Conservation (phyloP, 139 green algal genomes). For the Tetradesmus lagerheimii region DNA sequence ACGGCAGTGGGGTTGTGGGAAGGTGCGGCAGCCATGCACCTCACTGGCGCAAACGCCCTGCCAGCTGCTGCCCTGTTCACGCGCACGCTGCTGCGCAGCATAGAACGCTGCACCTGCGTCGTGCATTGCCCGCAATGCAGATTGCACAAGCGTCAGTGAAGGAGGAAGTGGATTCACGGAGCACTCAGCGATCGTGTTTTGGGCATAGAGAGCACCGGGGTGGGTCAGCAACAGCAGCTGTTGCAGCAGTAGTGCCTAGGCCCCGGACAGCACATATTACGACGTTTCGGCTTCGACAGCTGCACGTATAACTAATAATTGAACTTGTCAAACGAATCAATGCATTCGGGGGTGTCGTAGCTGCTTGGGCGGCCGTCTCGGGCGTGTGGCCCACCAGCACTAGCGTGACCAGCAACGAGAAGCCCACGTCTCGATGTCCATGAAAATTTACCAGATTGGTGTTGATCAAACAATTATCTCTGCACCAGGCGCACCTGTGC, state of each 20-base stretch:
- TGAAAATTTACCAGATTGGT: not conserved
- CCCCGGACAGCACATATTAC: not conserved
- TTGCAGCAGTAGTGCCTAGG: not conserved
- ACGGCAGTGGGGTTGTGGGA: slow-evolving; percentile 56
- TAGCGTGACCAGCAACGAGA: not conserved
- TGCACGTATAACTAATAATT: not conserved
- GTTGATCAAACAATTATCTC: not conserved
- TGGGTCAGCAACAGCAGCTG: not conserved
- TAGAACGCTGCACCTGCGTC: slow-evolving; percentile 15
- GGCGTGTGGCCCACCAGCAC: not conserved
- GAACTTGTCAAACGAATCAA: not conserved
- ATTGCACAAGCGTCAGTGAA: not conserved
- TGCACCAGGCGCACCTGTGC: not conserved
- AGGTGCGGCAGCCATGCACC: slow-evolving; percentile 12
- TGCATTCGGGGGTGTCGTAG: not conserved
- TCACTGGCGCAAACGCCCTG: slow-evolving; percentile 26
- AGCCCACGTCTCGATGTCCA: not conserved
- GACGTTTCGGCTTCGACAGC: not conserved
- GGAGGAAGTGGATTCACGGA: not conserved
- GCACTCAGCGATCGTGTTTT: too few species aligned
- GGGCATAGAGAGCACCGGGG: not conserved
- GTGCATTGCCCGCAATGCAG: not conserved
- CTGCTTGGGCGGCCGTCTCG: not conserved
- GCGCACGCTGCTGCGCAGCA: not conserved
- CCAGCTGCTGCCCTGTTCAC: not conserved